phyloP scores from a whole-genome alignment of 768 basidiomycete species.

The Ramaria sp. region DNA sequence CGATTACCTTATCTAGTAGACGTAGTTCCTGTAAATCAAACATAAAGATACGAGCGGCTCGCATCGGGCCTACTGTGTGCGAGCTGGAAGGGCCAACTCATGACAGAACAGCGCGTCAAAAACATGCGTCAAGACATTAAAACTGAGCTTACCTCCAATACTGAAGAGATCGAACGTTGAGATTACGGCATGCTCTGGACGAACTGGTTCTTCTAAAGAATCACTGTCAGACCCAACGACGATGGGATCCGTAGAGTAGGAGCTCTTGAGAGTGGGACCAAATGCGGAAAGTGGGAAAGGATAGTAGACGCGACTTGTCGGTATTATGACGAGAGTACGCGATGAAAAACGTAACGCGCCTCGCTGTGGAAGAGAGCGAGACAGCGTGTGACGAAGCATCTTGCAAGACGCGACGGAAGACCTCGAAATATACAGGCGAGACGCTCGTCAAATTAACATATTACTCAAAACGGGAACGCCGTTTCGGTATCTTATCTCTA shows the following conservation, averaged over 20 bases:
- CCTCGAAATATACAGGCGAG: no score
- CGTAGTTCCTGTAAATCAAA: constrained; percentile 56
- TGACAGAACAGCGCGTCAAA: neutral
- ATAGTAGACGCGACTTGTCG: neutral
- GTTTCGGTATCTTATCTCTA: no score
- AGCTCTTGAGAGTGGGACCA: neutral
- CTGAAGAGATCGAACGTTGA: constrained; percentile 90
- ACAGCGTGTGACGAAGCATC: no score
- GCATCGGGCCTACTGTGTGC: constrained; percentile 78
- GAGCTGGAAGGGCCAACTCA: constrained; percentile 48
- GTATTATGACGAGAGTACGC: neutral
- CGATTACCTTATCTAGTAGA: constrained; percentile 53
- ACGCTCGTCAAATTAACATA: no score
- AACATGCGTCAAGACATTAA: neutral
- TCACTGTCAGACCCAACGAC: neutral
- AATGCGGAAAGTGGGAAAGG: neutral
- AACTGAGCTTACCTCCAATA: constrained; percentile 58
- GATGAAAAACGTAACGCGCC: neutral
- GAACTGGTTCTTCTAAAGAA: constrained; percentile 13
- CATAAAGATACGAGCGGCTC: constrained; percentile 84
- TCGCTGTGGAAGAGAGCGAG: neutral
- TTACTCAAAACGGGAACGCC: no score
- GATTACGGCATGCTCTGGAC: constrained; percentile 79
- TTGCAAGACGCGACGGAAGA: no score
- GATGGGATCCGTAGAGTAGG: neutral